A percentile compares a stretch with the other conserved stretches of the same genome.
Conservation (phyloP, 148 eudicot genomes). For the Polygonum aviculare region DNA sequence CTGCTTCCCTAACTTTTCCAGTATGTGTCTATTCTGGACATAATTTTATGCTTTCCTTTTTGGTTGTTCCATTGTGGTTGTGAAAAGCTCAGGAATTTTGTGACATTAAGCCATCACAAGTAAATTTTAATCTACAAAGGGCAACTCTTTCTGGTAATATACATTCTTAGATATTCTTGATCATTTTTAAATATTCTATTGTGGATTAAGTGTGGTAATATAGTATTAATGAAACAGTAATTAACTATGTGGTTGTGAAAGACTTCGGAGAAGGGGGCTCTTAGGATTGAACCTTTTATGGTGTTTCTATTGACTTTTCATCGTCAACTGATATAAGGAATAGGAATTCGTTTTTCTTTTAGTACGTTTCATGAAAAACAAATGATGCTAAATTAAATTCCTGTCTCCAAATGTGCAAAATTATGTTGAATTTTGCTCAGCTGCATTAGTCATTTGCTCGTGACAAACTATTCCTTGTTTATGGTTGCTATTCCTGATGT, state of each 20-base stretch:
- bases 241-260: not conserved
- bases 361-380: not conserved
- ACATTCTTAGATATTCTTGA: not conserved
- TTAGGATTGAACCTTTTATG: not conserved
- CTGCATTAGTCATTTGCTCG: not conserved
- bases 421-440: not conserved
- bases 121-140: not conserved
- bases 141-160: not conserved
- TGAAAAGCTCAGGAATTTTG: not conserved
- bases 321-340: not conserved
- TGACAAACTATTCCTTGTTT: not conserved
- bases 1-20: slow-evolving; percentile 51
- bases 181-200: not conserved
- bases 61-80: not conserved
- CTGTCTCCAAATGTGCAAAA: not conserved
- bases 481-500: not conserved
- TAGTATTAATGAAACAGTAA: not conserved
- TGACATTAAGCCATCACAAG: not conserved
- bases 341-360: not conserved
- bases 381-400: no score
- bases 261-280: not conserved
- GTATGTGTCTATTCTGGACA: slow-evolving; percentile 21
- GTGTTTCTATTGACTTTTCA: not conserved
- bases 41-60: not conserved
- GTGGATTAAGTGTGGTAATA: not conserved